Conservation (phyloP, 2,329 filamentous ascomycete genomes). For the Colletotrichum caudatum region DNA sequence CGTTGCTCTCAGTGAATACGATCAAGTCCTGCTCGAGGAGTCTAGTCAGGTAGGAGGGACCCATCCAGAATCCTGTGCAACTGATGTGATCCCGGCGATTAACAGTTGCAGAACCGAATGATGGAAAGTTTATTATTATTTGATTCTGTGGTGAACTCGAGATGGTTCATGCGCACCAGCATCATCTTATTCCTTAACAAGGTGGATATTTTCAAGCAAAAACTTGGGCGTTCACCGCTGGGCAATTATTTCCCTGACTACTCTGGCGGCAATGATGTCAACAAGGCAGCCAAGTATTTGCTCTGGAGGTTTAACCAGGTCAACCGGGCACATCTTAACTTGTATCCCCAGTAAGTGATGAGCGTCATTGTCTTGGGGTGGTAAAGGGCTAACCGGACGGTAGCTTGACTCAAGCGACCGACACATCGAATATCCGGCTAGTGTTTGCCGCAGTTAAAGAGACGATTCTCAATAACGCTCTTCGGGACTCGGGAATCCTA, state of each 20-base stretch:
- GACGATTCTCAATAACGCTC: constrained; percentile 96
- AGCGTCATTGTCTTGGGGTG: constrained; percentile 10
- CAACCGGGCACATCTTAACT: constrained; percentile 92
- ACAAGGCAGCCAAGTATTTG: constrained; percentile 96
- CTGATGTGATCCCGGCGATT: constrained; percentile 25
- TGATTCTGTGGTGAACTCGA: constrained; percentile 97
- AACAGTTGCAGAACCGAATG: constrained; percentile 85
- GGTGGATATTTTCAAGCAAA: constrained; percentile 97
- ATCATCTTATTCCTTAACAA: constrained; percentile 99
- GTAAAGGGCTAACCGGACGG: constrained; percentile 24
- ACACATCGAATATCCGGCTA: constrained; percentile 97
- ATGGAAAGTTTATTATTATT: constrained; percentile 98
- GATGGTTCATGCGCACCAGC: constrained; percentile 99
- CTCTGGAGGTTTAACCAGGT: constrained; percentile 99
- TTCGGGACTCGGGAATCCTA: constrained; percentile 97
- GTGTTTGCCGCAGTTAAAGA: constrained; percentile 99
- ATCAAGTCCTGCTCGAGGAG: constrained; percentile 96
- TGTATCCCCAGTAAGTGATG: constrained; percentile 91
- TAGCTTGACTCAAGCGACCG: constrained; percentile 97
- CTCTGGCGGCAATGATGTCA: constrained; percentile 96
- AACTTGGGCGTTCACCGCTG: constrained; percentile 88
- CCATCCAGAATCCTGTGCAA: not conserved
- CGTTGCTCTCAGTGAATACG: constrained; percentile 97
- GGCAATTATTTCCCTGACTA: constrained; percentile 98
- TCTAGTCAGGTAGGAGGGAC: constrained; percentile 83